Evolutionary conservation across 805 yeast species (phyloP).

Genomic region (Candida germanica): DNA sequence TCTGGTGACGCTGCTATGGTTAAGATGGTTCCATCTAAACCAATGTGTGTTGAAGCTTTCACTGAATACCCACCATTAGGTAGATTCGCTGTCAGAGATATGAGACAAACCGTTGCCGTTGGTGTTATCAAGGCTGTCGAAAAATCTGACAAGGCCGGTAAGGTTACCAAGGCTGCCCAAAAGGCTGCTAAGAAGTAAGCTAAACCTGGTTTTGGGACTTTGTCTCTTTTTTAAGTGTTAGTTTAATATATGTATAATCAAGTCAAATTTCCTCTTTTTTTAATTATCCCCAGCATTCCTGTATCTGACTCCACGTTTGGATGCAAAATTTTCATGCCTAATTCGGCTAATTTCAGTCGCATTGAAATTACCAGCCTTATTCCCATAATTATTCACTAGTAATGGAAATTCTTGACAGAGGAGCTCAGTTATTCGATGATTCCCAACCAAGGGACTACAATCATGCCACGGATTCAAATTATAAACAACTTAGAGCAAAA

Average conservation of each 20-base stretch:
- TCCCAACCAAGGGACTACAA: conserved; percentile 51
- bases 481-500: conserved; percentile 56
- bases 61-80: conserved; percentile 46
- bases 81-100: conserved; percentile 83
- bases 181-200: conserved; percentile 47
- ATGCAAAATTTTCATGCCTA: not conserved
- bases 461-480: conserved; percentile 67
- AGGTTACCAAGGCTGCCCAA: conserved; percentile 47
- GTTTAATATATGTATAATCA: not conserved
- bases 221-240: not conserved
- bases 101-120: conserved; percentile 99
- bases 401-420: conserved; percentile 12
- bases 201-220: conserved; percentile 5
- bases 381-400: too few species aligned
- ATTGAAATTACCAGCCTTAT: not conserved
- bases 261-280: too few species aligned
- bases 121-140: conserved; percentile 87
- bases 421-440: conserved; percentile 17
- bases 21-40: conserved; percentile 43
- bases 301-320: too few species aligned
- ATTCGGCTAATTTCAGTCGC: not conserved
- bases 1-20: conserved; percentile 29
- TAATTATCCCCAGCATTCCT: not conserved
- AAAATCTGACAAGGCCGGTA: conserved; percentile 48
- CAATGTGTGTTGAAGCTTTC: conserved; percentile 45